A percentile compares a stretch with the other conserved stretches of the same genome.
phyloP scores from a whole-genome alignment of 331 rosid species.

The Dryas integrifolia region DNA sequence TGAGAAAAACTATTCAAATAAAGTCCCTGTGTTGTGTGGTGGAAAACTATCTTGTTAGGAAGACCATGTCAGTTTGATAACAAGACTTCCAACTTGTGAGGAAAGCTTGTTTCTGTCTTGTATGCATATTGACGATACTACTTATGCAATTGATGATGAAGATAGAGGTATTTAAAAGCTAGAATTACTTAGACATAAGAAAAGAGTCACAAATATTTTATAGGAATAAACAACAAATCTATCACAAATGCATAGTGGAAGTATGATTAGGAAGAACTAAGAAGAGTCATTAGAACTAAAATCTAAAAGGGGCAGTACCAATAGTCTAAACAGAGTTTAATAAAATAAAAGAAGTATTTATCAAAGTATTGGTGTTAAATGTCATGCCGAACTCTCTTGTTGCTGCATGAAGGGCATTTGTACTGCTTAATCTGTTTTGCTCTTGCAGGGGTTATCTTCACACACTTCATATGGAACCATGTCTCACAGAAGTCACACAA shows the following conservation, averaged over 20 bases:
- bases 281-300: background rate
- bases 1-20: too few species aligned
- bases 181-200: conserved; percentile 10
- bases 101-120: too few species aligned
- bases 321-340: conserved; percentile 1
- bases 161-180: background rate
- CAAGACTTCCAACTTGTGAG: too few species aligned
- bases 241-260: conserved; percentile 4
- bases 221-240: background rate
- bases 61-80: too few species aligned
- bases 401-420: conserved; percentile 98
- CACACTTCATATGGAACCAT: conserved; percentile 96
- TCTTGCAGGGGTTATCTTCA: conserved; percentile 89
- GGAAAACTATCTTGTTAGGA: too few species aligned
- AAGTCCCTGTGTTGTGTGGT: too few species aligned
- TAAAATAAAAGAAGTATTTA: background rate
- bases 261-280: background rate
- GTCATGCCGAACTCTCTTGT: conserved; percentile 70
- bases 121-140: background rate
- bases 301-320: background rate
- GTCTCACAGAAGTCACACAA: conserved; percentile 88
- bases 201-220: background rate
- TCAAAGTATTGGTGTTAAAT: background rate
- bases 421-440: conserved; percentile 93
- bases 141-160: background rate